Base-by-base conservation (phyloP, 2,329 filamentous ascomycete genomes). In the Penicillium sp. region DNA sequence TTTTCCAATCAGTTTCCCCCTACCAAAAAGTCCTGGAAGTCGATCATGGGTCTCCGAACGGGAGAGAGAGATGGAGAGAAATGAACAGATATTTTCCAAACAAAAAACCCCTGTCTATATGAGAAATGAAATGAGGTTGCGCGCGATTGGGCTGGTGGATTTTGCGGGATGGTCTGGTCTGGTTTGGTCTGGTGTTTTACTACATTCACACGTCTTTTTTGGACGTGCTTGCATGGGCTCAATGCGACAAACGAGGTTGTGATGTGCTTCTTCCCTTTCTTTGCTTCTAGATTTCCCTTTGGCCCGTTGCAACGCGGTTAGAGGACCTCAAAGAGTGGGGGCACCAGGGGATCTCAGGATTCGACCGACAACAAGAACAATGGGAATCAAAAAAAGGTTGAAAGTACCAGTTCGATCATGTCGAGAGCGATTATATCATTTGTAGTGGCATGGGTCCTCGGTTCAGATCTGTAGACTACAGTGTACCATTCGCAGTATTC, bases 181-280 rank as follows among this genome's bases (percentile, higher is more conserved):
- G 67, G 67, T 65, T 60, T 68, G 66, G 62, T 67, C 56, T 62
- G 67, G 65, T 68, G 66, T 68, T 69, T 67, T 67, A 67, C 54
- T 67, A 68, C 62, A 67, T 67, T 63, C 65, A 63, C 65, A 62
- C 64, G 62, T 65, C 45, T 58, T 63, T 51, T 66, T 51, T 42
- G 5, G 66, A 55, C 64, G 63, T 67, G 66, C 57, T 66, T 66
- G 66, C 66, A 71, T 69, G 69, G 69, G 68, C 68, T 71, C 66
- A 69, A 71, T 71, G 68, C 68, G 69, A 69, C 67, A 69, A 67
- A 69, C 66, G 67, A 69, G 69, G 69, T 70, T 70, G 69, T 71
- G 69, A 69, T 69, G 58, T 64, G 65, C 56, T 60, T 45, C 48
- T 61, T 55, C 56, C 52, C 57, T 62, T 54, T 20, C 11, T n/a